A percentile compares a stretch with the other conserved stretches of the same genome.
Conservation (phyloP, 805 yeast genomes). For the Metschnikowia arizonensis region DNA sequence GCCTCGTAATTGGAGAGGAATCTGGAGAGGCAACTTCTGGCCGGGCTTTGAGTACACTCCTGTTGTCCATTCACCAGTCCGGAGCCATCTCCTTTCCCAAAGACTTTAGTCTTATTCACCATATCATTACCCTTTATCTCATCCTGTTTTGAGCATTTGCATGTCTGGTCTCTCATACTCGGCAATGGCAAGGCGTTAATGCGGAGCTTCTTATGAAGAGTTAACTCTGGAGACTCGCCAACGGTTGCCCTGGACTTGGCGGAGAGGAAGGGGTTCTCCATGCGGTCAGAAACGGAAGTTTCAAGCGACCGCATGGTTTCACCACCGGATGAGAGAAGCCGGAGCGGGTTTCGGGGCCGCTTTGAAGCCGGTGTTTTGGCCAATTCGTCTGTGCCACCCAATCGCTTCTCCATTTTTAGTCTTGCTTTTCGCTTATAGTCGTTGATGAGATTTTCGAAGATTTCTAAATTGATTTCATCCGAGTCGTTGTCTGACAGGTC, state of each 20-base stretch:
- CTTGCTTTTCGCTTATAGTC: neutral
- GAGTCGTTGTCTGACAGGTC: neutral
- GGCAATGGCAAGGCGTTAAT: conserved; percentile 28
- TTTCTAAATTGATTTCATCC: conserved; percentile 1
- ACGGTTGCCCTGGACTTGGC: conserved; percentile 38
- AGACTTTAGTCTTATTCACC: neutral
- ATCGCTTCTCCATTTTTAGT: conserved; percentile 1
- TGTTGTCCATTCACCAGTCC: too few species aligned
- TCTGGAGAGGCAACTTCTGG: neutral
- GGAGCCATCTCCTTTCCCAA: neutral
- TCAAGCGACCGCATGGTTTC: conserved; percentile 8
- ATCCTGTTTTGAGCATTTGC: neutral
- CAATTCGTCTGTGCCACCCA: neutral
- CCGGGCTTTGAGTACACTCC: neutral
- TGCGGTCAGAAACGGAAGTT: neutral
- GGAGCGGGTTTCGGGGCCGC: conserved; percentile 20
- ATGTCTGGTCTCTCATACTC: neutral
- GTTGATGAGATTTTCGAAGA: neutral
- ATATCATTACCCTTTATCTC: neutral
- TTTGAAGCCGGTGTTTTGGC: neutral
- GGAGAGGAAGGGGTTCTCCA: conserved; percentile 9
- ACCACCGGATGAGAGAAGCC: conserved; percentile 25
- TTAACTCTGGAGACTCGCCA: conserved; percentile 30
- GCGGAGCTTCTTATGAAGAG: conserved; percentile 41
- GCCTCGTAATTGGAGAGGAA: neutral